A percentile compares a stretch with the other conserved stretches of the same genome.
phyloP scores from a whole-genome alignment of 306 rosid genomes.

The Mucuna pruriens region DNA sequence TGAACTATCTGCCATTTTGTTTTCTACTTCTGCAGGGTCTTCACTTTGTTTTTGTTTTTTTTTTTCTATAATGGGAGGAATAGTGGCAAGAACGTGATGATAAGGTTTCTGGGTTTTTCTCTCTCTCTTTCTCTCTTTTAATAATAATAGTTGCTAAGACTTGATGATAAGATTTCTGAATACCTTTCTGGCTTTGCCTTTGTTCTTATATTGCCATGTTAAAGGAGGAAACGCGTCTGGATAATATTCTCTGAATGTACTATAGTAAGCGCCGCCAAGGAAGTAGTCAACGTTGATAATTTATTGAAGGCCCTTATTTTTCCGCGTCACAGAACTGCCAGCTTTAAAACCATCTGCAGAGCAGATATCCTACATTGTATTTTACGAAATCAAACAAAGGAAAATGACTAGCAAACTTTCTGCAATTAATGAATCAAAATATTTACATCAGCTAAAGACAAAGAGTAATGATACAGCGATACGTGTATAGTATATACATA shows the following conservation, averaged over 20 bases:
- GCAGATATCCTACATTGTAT: not conserved
- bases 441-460: not conserved
- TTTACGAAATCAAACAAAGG: not conserved
- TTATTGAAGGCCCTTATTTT: not conserved
- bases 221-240: not conserved
- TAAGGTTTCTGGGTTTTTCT: not conserved
- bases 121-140: too few relatives aligned
- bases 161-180: not conserved
- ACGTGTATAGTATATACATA: too few relatives aligned
- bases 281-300: conserved; percentile 30
- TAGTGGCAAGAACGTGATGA: not conserved
- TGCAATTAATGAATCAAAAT: not conserved
- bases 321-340: not conserved
- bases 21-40: too few relatives aligned
- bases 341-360: not conserved
- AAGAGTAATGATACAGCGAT: too few relatives aligned
- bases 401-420: not conserved
- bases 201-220: conserved; percentile 32
- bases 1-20: conserved; percentile 68
- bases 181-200: not conserved
- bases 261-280: not conserved
- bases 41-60: too few relatives aligned
- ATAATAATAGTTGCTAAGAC: not conserved
- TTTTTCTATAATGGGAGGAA: not conserved
- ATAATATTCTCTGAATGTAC: not conserved